Evolutionary conservation across 495 filamentous ascomycete species (phyloP).

Genomic region (Penicillium cinerascens): DNA sequence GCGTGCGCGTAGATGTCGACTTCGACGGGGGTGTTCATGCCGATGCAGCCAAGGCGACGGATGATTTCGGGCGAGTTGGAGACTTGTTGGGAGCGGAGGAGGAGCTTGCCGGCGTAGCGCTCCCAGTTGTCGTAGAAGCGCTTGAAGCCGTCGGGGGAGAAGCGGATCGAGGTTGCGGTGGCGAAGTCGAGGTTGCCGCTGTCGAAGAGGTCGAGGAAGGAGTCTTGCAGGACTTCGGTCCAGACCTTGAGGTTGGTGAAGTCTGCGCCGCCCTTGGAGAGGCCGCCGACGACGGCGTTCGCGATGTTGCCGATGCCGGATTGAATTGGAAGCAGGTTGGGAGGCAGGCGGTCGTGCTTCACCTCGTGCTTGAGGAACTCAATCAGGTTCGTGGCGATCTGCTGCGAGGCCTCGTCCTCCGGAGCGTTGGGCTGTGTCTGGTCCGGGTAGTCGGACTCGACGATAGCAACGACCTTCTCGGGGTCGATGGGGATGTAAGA

Average conservation of each 20-base stretch:
- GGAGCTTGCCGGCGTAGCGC: slow-evolving; percentile 73
- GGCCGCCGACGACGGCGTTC: slow-evolving; percentile 86
- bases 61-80: slow-evolving; percentile 96
- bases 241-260: slow-evolving; percentile 88
- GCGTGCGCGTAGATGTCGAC: slow-evolving; percentile 94
- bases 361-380: slow-evolving; percentile 87
- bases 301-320: slow-evolving; percentile 93
- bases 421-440: slow-evolving; percentile 75
- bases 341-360: slow-evolving; percentile 67
- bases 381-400: slow-evolving; percentile 77
- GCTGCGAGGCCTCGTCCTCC: slow-evolving; percentile 66
- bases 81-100: slow-evolving; percentile 82
- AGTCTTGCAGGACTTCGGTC: slow-evolving; percentile 93
- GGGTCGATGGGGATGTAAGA: slow-evolving; percentile 84
- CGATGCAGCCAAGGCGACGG: slow-evolving; percentile 79
- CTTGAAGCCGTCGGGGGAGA: slow-evolving; percentile 88
- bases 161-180: slow-evolving; percentile 86
- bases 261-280: slow-evolving; percentile 68
- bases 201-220: slow-evolving; percentile 93
- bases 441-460: slow-evolving; percentile 82
- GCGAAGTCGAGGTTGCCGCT: slow-evolving; percentile 86
- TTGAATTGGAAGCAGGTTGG: slow-evolving; percentile 78
- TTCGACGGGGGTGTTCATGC: slow-evolving; percentile 95
- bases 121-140: slow-evolving; percentile 90
- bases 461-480: slow-evolving; percentile 80